phyloP scores from a whole-genome alignment of 495 filamentous ascomycete genomes.

The Stereocaulon alpinum region DNA sequence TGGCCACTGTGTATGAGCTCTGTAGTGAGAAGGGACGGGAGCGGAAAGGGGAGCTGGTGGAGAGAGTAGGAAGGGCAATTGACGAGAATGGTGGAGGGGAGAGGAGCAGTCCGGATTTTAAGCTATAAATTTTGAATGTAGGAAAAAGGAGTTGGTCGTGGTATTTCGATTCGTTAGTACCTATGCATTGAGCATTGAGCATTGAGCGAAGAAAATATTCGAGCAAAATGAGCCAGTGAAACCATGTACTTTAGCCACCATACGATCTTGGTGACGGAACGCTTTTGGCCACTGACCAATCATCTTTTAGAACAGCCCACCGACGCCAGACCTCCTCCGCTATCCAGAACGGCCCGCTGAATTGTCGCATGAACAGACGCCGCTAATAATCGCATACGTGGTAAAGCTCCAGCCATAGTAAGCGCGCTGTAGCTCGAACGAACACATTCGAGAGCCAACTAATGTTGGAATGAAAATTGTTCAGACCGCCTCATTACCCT shows the following conservation, averaged over 20 bases:
- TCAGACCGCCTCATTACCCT: slow-evolving; percentile 1
- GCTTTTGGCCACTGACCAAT: no score
- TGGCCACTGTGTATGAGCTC: slow-evolving; percentile 85
- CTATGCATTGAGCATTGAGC: background rate
- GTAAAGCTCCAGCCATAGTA: background rate
- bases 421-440: background rate
- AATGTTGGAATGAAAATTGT: no score
- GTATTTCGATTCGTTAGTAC: background rate
- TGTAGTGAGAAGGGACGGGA: slow-evolving; percentile 57
- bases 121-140: slow-evolving; percentile 42
- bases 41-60: slow-evolving; percentile 59
- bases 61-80: slow-evolving; percentile 47
- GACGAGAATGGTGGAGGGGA: slow-evolving; percentile 60
- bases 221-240: background rate
- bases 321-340: background rate
- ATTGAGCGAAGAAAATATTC: slow-evolving; percentile 1
- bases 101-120: slow-evolving; percentile 55
- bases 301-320: background rate
- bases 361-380: background rate
- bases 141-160: background rate
- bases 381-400: background rate
- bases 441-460: no score
- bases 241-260: no score
- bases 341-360: background rate
- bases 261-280: no score